A percentile compares a stretch with the other conserved stretches of the same genome.
Evolutionary conservation across 176 grass and related monocot genomes (phyloP).

Genomic region (Panicum miliaceum): DNA sequence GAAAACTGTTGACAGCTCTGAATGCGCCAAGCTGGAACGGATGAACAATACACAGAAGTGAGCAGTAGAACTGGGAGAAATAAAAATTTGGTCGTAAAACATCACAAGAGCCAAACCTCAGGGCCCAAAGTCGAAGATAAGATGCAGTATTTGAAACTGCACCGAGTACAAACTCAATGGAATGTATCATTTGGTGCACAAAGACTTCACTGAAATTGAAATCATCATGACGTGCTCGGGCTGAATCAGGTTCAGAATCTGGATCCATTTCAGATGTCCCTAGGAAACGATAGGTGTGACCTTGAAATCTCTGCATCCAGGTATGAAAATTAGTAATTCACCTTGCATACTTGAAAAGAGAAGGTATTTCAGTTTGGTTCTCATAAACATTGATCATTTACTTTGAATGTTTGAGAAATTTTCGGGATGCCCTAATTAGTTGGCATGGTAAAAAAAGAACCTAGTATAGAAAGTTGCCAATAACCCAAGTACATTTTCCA

Average conservation of each 20-base stretch:
- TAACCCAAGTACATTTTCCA: constrained; percentile 6
- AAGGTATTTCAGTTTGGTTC: not conserved
- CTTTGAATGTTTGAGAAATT: not conserved
- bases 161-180: constrained; percentile 98
- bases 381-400: constrained; percentile 12
- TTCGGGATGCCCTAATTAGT: not conserved
- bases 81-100: constrained; percentile 9
- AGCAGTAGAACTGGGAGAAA: constrained; percentile 34
- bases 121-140: constrained; percentile 98
- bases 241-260: constrained; percentile 97
- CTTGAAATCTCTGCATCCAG: constrained; percentile 91
- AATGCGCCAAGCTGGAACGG: constrained; percentile 91
- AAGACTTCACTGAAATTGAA: constrained; percentile 99
- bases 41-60: constrained; percentile 39
- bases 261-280: constrained; percentile 88
- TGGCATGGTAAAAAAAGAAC: not conserved
- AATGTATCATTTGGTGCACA: constrained; percentile 99
- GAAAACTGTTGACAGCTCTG: constrained; percentile 96
- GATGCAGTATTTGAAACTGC: constrained; percentile 99
- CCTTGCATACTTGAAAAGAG: constrained; percentile 14
- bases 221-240: constrained; percentile 79
- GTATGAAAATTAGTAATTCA: constrained; percentile 25
- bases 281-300: constrained; percentile 90
- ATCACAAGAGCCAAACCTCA: constrained; percentile 67
- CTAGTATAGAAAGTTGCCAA: not conserved